Base-by-base conservation (phyloP, 129 eudicot species). In the Pseudognaphalium luteoalbum region DNA sequence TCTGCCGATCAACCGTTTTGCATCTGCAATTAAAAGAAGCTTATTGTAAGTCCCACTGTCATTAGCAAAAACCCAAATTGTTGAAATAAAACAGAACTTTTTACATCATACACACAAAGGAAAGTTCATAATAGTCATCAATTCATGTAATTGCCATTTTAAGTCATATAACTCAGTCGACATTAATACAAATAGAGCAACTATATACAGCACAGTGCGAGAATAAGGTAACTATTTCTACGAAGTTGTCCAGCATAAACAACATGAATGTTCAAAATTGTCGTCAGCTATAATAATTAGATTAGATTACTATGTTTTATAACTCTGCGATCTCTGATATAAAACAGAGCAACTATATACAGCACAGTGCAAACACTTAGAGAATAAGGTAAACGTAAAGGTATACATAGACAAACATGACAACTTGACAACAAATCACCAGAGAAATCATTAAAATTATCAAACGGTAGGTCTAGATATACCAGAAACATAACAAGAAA, bases 1-100 rank as follows among this genome's bases (percentile, higher is more conserved):
- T 20, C 66, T 63, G 34, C 82, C 82, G 15, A 79, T 79, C 58
- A 76, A 56, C 16, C 74, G 71, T 35, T 76, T 76, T 2, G 81
- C 68, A 25, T 68, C 73, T 76, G 52, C 33, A 16, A 15, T 64
- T 12, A 64, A 63, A 32, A 22, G 14, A 56, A 32, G 68, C 42
- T 30, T 64, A 17, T 61, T 61, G 67, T 62, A 29, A 28, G 37
- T 62, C 12, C 6, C 20, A 51, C 21, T 14, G 21, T 51, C n/a
- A 51, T 51, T 51, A 15, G 19, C 7, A 3, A 15, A 15, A 51
- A 15, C 57, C 17, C 6, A 15, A 16, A 0, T 12, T 12, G 2
- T 51, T 51, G 19, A 51, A 15, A 51, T 12, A 51, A 51, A 51
- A 51, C 4, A 51, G 0, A 15, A n/a, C 8, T 5, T 16, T 8